phyloP scores from a whole-genome alignment of 208 protist species.

The Angomonas ambiguus region DNA sequence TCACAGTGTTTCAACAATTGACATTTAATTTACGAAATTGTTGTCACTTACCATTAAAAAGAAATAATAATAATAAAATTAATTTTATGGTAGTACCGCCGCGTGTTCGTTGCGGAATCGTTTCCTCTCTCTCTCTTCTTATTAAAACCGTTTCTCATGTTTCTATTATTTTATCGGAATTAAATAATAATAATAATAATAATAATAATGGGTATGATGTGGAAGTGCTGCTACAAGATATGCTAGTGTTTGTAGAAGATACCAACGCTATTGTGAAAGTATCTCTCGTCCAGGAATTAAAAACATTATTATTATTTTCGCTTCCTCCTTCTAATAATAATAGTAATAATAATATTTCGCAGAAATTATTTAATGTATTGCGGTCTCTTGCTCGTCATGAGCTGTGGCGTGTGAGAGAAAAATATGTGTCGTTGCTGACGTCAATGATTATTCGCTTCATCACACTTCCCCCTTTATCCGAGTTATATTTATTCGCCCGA shows the following conservation, averaged over 20 bases:
- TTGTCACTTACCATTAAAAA: no score
- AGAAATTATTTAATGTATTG: not conserved
- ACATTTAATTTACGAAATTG: no score
- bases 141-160: no score
- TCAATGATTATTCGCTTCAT: not conserved
- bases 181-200: no score
- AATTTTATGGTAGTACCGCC: no score
- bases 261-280: not conserved
- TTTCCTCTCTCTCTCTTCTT: no score
- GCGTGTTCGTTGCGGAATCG: no score
- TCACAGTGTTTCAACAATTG: no score
- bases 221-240: no score
- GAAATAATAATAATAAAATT: no score
- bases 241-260: not conserved
- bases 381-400: not conserved
- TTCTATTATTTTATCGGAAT: no score
- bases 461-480: conserved; percentile 16
- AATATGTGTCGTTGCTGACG: not conserved
- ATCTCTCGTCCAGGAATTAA: not conserved
- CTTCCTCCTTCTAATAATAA: not conserved
- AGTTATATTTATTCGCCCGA: conserved; percentile 52
- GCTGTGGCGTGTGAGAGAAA: not conserved
- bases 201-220: no score
- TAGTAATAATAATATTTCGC: not conserved
- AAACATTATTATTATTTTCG: not conserved